These are phyloP conservation scores for Solanum neorickii DNA, from an alignment of 257 asterid species.

Conservation along the genomic window DNA sequence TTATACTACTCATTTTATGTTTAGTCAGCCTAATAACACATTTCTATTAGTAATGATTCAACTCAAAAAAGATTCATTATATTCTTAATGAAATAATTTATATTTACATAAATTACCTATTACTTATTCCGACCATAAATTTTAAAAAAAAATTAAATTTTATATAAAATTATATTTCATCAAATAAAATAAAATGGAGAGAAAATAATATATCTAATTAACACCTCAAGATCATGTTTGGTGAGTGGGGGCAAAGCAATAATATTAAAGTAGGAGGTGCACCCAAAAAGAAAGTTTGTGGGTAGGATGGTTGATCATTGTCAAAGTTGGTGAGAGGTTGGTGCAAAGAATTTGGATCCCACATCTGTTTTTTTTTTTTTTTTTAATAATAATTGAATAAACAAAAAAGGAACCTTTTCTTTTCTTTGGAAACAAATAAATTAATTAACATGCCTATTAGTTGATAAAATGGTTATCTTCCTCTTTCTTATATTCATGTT, in stretches of 20 bases:
- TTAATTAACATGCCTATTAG: neutral
- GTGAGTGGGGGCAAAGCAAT: neutral
- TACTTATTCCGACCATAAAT: neutral
- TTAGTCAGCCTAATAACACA: neutral
- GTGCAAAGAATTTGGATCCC: neutral
- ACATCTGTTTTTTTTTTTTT: neutral
- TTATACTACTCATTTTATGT: neutral
- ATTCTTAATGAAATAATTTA: no score
- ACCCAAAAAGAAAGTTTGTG: neutral
- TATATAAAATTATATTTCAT: no score
- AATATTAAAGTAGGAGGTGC: neutral
- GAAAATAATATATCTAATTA: no score
- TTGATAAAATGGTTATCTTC: neutral
- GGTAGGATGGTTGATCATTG: neutral
- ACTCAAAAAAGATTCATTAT: no score
- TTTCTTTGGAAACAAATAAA: neutral
- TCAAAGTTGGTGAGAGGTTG: neutral
- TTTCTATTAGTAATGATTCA: no score
- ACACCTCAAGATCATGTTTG: neutral
- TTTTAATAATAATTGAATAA: neutral
- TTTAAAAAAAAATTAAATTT: no score
- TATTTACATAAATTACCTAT: no score
- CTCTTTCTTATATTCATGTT: neutral
- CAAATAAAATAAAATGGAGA: neutral
- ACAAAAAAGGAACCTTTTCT: neutral